Evolutionary conservation across 805 yeast species (phyloP), one percentile per base, ranked within the genome.

Genomic region (Schwanniomyces pseudopolymorphus): DNA sequence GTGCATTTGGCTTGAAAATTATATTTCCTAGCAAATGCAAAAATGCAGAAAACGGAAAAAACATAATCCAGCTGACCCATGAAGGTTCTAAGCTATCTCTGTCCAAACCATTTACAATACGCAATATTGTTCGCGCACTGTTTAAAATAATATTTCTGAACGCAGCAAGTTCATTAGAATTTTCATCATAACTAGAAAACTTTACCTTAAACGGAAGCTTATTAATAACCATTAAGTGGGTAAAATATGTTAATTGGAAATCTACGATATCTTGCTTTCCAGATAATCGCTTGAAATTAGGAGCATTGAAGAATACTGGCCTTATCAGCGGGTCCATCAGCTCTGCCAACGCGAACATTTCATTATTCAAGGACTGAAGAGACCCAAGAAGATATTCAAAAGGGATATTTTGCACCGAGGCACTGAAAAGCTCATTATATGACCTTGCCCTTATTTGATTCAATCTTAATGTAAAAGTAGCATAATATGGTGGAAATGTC

Each of bases 201-300:
- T 39, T 31, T 3, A 63, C 49, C 22, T 58, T 53, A 41, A 59
- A 58, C 1, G 72, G 70, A 16, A 69, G 54, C 22, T 74, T 47
- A 50, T 72, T 72, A 41, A 70, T 58, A 19, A 64, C 57, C 70
- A 69, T 61, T 42, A 70, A 48, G 43, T 72, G 75, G 27, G 61
- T 49, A 46, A 70, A 68, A 52, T 45, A 72, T 1, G 66, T 53
- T 37, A 70, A 56, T 35, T 67, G 70, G 14, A 62, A 48, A 1
- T 56, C 52, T 22, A 67, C 41, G 11, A 56, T 31, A 19, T 46
- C 44, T 19, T 38, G 11, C 14, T 20, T 37, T 14, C 27, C 33
- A 3, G 25, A 38, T n/a, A 20, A 20, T 25, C 4, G 19, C n/a
- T 16, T 16, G 48, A 72, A 72, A 8, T 55, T 52, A 3, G 68